These are phyloP conservation scores for Melaleuca quinquenervia DNA, from an alignment of 345 rosid genomes.

Conservation along the genomic window DNA sequence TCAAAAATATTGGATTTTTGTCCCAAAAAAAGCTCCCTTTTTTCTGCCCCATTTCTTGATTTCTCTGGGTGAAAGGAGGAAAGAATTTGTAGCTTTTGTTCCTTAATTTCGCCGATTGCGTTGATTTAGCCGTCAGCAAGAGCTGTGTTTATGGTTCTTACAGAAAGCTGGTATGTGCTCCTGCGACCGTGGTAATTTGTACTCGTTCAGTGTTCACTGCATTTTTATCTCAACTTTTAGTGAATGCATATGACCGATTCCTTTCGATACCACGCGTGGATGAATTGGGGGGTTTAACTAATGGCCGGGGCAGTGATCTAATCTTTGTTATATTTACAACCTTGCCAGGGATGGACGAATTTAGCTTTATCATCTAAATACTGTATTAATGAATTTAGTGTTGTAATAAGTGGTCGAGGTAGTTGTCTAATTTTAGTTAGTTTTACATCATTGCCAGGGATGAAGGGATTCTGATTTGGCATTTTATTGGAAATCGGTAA, in stretches of 20 bases:
- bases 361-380: background rate
- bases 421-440: background rate
- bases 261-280: background rate
- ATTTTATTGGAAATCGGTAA: background rate
- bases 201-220: background rate
- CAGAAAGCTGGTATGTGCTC: background rate
- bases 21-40: background rate
- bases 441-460: background rate
- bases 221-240: background rate
- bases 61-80: background rate
- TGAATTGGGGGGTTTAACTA: background rate
- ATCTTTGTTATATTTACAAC: background rate
- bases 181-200: background rate
- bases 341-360: background rate
- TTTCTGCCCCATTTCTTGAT: background rate
- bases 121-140: background rate
- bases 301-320: background rate
- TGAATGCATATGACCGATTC: background rate
- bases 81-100: background rate
- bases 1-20: background rate
- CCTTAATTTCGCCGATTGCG: background rate
- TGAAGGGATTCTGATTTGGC: background rate
- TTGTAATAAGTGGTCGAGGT: background rate
- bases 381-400: background rate
- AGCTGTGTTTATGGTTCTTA: background rate